Conservation (phyloP, 2,329 filamentous ascomycete genomes). For the Cladosporium austrohemisphaericum region DNA sequence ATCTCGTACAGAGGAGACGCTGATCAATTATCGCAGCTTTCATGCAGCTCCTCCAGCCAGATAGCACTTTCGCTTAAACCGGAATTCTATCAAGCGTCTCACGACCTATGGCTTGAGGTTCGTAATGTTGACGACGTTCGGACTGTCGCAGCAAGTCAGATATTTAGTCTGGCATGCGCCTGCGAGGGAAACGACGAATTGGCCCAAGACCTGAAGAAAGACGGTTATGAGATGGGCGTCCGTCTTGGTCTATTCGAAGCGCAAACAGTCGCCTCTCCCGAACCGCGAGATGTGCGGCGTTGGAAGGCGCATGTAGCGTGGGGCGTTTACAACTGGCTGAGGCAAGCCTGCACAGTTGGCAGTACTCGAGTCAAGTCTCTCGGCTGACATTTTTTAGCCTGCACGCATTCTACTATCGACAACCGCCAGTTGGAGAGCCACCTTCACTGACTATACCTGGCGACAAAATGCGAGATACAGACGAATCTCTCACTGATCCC, state of each 20-base stretch:
- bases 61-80: neutral
- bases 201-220: neutral
- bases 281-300: neutral
- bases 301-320: slow-evolving; percentile 1
- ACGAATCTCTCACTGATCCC: neutral
- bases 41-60: neutral
- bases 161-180: slow-evolving; percentile 2
- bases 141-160: neutral
- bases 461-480: neutral
- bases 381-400: too few relatives aligned
- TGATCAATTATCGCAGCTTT: neutral
- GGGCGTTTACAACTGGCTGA: slow-evolving; percentile 1
- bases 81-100: neutral
- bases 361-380: too few relatives aligned
- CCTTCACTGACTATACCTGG: neutral
- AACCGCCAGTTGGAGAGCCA: neutral
- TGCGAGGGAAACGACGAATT: slow-evolving; percentile 1
- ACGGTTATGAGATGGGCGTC: neutral
- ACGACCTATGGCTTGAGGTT: neutral
- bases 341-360: too few relatives aligned
- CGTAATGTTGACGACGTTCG: neutral
- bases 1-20: too few relatives aligned
- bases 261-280: neutral
- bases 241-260: neutral
- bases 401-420: neutral